phyloP scores from a whole-genome alignment of 768 basidiomycete species.

The Phlebiopsis flavidoalba region DNA sequence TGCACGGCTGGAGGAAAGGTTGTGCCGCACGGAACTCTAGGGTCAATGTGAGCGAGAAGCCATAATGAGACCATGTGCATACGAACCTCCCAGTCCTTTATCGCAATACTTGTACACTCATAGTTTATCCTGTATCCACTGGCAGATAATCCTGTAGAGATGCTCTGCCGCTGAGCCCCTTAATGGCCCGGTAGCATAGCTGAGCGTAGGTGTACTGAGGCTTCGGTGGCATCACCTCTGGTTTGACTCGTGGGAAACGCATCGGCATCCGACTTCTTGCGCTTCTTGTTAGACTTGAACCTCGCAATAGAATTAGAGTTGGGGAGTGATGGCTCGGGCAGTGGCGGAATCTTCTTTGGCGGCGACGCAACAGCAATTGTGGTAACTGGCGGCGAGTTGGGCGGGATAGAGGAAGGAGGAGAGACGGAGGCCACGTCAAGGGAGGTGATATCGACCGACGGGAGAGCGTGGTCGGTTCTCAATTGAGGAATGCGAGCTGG shows the following conservation, averaged over 20 bases:
- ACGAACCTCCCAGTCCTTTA: conserved; percentile 89
- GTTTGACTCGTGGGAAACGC: conserved; percentile 41
- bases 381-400: conserved; percentile 60
- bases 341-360: conserved; percentile 40
- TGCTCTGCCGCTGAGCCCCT: conserved; percentile 75
- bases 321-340: conserved; percentile 49
- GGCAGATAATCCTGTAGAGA: conserved; percentile 88
- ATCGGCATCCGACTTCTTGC: conserved; percentile 54
- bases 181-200: conserved; percentile 86
- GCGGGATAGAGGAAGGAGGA: conserved; percentile 68
- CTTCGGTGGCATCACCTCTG: conserved; percentile 81
- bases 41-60: neutral
- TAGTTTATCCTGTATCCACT: conserved; percentile 86
- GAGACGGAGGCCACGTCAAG: conserved; percentile 49
- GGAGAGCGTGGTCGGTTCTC: conserved; percentile 59
- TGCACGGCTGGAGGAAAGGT: conserved; percentile 86
- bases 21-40: conserved; percentile 88
- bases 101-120: conserved; percentile 89
- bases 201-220: conserved; percentile 89
- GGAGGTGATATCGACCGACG: conserved; percentile 78
- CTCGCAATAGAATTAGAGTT: conserved; percentile 47
- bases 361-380: conserved; percentile 22
- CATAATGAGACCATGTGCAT: neutral
- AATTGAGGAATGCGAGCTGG: conserved; percentile 65
- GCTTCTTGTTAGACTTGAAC: conserved; percentile 51